Conservation (phyloP, 129 eudicot species). For the Centrapalus pauciflorus region DNA sequence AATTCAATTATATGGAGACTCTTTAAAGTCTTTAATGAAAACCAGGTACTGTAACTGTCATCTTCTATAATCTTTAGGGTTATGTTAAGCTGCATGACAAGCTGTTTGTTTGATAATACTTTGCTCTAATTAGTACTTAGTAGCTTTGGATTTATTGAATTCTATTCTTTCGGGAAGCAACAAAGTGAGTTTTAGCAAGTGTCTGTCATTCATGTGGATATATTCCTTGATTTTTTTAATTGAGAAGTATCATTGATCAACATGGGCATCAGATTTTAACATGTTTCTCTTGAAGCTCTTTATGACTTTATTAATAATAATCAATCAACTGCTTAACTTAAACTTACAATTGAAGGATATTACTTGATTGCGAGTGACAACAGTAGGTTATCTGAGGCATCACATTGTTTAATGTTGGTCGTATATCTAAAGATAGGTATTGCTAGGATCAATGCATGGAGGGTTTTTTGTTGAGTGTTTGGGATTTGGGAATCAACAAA, state of each 20-base stretch:
- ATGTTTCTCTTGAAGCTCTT: neutral
- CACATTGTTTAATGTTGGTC: neutral
- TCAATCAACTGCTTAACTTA: neutral
- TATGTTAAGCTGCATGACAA: no score
- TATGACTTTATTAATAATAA: neutral
- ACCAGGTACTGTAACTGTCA: conserved; percentile 39
- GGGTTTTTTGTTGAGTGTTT: neutral
- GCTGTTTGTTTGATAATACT: neutral
- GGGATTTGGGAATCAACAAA: neutral
- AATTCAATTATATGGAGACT: conserved; percentile 69
- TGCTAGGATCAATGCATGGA: neutral
- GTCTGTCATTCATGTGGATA: neutral
- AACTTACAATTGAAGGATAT: neutral
- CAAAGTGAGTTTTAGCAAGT: neutral
- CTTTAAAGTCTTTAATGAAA: conserved; percentile 39
- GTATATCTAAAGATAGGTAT: neutral
- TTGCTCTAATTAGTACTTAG: neutral
- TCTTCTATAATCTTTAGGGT: neutral
- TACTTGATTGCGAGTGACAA: neutral
- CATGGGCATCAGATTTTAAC: neutral
- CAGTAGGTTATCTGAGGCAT: neutral
- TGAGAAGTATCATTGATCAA: neutral
- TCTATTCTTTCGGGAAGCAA: neutral
- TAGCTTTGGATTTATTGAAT: neutral
- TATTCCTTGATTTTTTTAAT: neutral